A percentile compares a stretch with the other conserved stretches of the same genome.
These are phyloP conservation scores for Melanomma pulvis-pyrius DNA, from an alignment of 495 filamentous ascomycete species.

Conservation along the genomic window DNA sequence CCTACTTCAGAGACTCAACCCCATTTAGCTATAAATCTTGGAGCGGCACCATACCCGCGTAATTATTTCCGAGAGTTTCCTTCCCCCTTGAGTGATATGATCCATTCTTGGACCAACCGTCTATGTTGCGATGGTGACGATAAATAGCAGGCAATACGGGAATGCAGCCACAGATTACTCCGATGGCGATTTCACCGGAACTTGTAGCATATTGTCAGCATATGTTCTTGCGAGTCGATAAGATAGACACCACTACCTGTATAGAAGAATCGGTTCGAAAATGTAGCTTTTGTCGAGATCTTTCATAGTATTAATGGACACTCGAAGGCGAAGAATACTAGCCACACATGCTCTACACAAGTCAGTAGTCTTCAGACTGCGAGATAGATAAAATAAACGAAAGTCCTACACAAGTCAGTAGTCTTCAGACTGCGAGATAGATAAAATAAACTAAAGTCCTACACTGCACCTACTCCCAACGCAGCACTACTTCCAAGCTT, in stretches of 20 bases:
- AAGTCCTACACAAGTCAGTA: constrained; percentile 1
- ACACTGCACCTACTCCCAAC: constrained; percentile 2
- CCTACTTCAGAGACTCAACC: not conserved
- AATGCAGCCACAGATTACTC: constrained; percentile 11
- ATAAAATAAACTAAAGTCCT: not conserved
- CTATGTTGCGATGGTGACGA: not conserved
- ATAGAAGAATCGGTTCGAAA: not conserved
- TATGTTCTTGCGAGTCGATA: not conserved
- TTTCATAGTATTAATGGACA: not conserved
- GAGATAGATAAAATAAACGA: no score
- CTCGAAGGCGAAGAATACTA: constrained; percentile 9
- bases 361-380: not conserved
- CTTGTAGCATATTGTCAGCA: not conserved
- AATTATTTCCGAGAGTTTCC: not conserved
- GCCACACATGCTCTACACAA: constrained; percentile 4
- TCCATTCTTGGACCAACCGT: not conserved
- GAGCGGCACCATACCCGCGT: not conserved
- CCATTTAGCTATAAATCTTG: not conserved
- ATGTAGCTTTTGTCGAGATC: constrained; percentile 2
- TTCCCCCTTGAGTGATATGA: not conserved
- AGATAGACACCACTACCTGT: not conserved
- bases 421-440: no score
- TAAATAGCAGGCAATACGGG: constrained; percentile 6
- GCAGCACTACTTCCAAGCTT: constrained; percentile 6
- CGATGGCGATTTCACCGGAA: constrained; percentile 5